These are phyloP conservation scores for Whalleya microplaca DNA, from an alignment of 2,329 filamentous ascomycete species.

Conservation along the genomic window DNA sequence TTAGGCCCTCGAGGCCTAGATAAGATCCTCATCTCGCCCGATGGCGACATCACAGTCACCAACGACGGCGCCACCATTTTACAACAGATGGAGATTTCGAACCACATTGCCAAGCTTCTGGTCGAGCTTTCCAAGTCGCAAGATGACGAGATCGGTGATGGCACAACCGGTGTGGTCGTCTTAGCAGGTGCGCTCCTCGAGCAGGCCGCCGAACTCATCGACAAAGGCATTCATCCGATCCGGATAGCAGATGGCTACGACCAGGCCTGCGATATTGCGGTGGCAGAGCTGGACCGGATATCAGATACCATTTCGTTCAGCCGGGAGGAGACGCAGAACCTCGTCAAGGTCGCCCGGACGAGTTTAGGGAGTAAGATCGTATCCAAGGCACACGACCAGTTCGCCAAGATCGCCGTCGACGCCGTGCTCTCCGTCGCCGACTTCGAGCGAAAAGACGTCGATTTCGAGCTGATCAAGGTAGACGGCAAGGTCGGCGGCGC, in stretches of 20 bases:
- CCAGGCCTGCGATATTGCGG: conserved; percentile 94
- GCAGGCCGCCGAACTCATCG: conserved; percentile 95
- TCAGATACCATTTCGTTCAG: conserved; percentile 89
- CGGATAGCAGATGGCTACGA: conserved; percentile 98
- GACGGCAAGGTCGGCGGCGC: conserved; percentile 96
- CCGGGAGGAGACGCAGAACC: conserved; percentile 77
- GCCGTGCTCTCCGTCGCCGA: conserved; percentile 96
- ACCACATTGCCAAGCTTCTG: conserved; percentile 95
- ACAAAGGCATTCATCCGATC: conserved; percentile 99
- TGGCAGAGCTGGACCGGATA: conserved; percentile 89
- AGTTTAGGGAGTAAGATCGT: conserved; percentile 98
- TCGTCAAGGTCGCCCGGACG: conserved; percentile 93
- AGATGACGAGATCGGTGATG: conserved; percentile 98
- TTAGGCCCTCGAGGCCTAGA: conserved; percentile 94
- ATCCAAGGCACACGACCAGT: conserved; percentile 97
- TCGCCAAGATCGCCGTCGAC: conserved; percentile 95
- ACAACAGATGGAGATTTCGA: conserved; percentile 97
- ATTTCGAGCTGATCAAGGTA: conserved; percentile 99
- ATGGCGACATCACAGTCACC: conserved; percentile 98
- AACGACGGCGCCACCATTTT: conserved; percentile 99
- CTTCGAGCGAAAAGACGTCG: conserved; percentile 92
- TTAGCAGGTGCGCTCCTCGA: conserved; percentile 92
- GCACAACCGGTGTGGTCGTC: conserved; percentile 96
- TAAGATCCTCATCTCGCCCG: conserved; percentile 98
- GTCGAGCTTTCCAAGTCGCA: conserved; percentile 98